Conservation (phyloP, 177 flowering plant species). For the Tripterygium wilfordii region DNA sequence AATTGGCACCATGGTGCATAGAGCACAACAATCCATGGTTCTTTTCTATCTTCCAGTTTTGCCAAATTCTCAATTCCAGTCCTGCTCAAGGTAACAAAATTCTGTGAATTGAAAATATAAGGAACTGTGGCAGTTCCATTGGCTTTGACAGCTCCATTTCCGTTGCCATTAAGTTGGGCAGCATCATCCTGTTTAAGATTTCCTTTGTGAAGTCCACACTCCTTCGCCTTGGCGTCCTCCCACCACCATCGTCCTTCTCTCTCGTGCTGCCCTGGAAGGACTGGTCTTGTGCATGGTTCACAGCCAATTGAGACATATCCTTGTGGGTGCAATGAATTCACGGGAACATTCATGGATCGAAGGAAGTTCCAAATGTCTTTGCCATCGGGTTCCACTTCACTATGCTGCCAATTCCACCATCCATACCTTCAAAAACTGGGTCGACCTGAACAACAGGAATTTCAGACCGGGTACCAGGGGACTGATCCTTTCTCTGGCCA, state of each 20-base stretch:
- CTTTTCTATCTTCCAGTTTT: conserved; percentile 54
- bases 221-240: conserved; percentile 98
- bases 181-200: conserved; percentile 48
- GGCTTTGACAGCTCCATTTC: conserved; percentile 22
- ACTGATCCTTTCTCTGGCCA: conserved; percentile 95
- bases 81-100: conserved; percentile 55
- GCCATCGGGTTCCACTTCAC: conserved; percentile 98
- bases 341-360: conserved; percentile 77
- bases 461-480: conserved; percentile 89
- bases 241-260: conserved; percentile 99
- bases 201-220: conserved; percentile 95
- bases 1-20: conserved; percentile 98
- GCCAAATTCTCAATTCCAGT: conserved; percentile 76
- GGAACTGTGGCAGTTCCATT: conserved; percentile 35
- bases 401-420: conserved; percentile 80
- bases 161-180: conserved; percentile 28
- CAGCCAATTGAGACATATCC: conserved; percentile 92
- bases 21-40: conserved; percentile 91
- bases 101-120: conserved; percentile 59
- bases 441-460: conserved; percentile 89
- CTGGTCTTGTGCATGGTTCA: conserved; percentile 93
- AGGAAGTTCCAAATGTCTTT: conserved; percentile 81
- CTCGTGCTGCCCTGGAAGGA: conserved; percentile 92
- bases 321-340: conserved; percentile 69
- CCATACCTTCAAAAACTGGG: conserved; percentile 78